Evolutionary conservation across 768 basidiomycete species (phyloP).

Genomic region (Mycena pura): DNA sequence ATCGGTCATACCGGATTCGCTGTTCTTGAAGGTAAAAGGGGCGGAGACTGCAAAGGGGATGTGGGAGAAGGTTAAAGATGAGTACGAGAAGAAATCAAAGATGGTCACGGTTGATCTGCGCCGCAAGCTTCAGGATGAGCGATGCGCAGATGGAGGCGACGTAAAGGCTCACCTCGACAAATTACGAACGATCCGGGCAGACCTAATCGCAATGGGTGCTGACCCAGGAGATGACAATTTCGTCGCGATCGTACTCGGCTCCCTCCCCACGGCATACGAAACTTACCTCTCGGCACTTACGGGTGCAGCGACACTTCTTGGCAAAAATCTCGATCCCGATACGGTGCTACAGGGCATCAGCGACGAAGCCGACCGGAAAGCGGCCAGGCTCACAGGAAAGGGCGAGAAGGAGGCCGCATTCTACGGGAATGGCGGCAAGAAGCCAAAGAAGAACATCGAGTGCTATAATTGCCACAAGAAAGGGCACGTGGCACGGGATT

Average conservation of each 20-base stretch:
- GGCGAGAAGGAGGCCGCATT: neutral
- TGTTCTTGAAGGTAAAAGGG: neutral
- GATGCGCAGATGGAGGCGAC: too few species aligned
- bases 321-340: too few species aligned
- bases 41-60: neutral
- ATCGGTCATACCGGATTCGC: neutral
- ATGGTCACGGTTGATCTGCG: too few species aligned
- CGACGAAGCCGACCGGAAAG: neutral
- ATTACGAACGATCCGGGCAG: too few species aligned
- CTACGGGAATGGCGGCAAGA: conserved; percentile 6
- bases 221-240: too few species aligned
- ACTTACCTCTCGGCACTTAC: too few species aligned
- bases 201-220: too few species aligned
- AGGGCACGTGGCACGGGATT: conserved; percentile 39
- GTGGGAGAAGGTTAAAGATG: neutral
- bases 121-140: too few species aligned
- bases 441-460: neutral
- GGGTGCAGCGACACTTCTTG: too few species aligned
- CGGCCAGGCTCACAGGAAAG: neutral
- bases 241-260: too few species aligned
- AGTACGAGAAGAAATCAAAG: neutral
- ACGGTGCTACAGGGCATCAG: conserved; percentile 2
- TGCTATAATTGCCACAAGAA: conserved; percentile 40
- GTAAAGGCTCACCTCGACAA: too few species aligned
- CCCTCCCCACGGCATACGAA: too few species aligned